phyloP scores from a whole-genome alignment of 371 early-diverging fungal species.

The Encephalitozoon hellem region DNA sequence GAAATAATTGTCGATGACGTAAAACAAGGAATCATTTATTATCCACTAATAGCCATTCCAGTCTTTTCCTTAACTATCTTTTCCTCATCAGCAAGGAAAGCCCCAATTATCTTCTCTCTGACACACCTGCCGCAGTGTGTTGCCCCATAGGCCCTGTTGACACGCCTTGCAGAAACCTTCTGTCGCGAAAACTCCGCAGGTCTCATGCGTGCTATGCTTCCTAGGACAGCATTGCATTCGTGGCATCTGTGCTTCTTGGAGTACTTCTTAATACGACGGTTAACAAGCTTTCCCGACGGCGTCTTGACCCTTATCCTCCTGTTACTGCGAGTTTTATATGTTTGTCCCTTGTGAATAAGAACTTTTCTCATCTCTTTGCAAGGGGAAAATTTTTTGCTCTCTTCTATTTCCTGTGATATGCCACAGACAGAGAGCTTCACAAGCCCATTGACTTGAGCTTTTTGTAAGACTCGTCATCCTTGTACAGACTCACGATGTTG shows the following conservation, averaged over 20 bases:
- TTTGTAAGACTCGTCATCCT: not conserved
- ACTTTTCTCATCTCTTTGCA: constrained; percentile 11
- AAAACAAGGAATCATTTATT: constrained; percentile 11
- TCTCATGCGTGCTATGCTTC: constrained; percentile 52
- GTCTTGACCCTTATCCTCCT: constrained; percentile 40
- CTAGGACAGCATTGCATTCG: constrained; percentile 55
- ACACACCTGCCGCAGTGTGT: constrained; percentile 56
- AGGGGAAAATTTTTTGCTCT: constrained; percentile 5
- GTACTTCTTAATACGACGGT: constrained; percentile 49
- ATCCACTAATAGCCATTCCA: not conserved
- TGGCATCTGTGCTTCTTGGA: constrained; percentile 58
- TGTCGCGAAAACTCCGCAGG: constrained; percentile 58
- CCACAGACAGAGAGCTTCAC: no score
- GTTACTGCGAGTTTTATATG: constrained; percentile 58
- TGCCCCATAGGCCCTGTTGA: constrained; percentile 56
- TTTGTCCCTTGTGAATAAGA: constrained; percentile 38
- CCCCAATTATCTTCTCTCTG: constrained; percentile 48
- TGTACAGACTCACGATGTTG: not conserved
- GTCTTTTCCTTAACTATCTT: constrained; percentile 43
- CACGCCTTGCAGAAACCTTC: constrained; percentile 54
- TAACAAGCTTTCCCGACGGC: constrained; percentile 37
- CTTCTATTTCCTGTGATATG: not conserved
- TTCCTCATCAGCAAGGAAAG: constrained; percentile 58
- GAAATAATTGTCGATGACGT: not conserved
- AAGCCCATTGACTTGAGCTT: not conserved